These are phyloP conservation scores for Dryas alaskensis DNA, from an alignment of 306 rosid species.

Conservation along the genomic window DNA sequence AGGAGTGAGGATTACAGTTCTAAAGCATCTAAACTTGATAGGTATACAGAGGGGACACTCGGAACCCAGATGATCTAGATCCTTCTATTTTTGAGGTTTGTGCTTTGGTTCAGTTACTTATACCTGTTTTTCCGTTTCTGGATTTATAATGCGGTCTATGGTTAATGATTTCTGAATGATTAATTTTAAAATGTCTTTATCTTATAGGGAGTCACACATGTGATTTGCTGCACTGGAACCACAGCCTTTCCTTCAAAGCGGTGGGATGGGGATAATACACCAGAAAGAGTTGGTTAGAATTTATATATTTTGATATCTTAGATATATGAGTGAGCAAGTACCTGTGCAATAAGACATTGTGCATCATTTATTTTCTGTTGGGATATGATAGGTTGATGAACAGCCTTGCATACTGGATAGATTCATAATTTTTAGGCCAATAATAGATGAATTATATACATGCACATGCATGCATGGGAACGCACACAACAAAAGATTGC, in stretches of 20 bases:
- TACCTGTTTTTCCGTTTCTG: neutral
- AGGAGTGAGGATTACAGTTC: conserved; percentile 1
- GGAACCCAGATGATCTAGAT: conserved; percentile 68
- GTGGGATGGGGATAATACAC: conserved; percentile 88
- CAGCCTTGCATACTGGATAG: neutral
- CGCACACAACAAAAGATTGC: neutral
- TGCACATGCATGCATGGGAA: neutral
- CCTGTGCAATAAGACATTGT: neutral
- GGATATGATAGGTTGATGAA: neutral
- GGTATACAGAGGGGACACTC: conserved; percentile 80
- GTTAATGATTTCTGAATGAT: conserved; percentile 8
- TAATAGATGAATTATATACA: neutral
- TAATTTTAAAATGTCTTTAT: conserved; percentile 21
- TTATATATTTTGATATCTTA: conserved; percentile 9
- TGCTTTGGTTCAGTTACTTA: neutral
- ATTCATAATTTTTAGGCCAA: neutral
- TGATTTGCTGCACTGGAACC: conserved; percentile 94
- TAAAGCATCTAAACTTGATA: conserved; percentile 36
- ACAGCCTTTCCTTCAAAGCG: conserved; percentile 95
- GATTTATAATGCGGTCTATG: neutral
- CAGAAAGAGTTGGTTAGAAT: conserved; percentile 84
- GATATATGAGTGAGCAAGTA: neutral
- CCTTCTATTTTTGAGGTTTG: conserved; percentile 77
- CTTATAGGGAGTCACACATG: conserved; percentile 87
- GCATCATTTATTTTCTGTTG: neutral